Evolutionary conservation across 1,284 basidiomycete species (phyloP).

Genomic region (Fomitiporia mediterranea): DNA sequence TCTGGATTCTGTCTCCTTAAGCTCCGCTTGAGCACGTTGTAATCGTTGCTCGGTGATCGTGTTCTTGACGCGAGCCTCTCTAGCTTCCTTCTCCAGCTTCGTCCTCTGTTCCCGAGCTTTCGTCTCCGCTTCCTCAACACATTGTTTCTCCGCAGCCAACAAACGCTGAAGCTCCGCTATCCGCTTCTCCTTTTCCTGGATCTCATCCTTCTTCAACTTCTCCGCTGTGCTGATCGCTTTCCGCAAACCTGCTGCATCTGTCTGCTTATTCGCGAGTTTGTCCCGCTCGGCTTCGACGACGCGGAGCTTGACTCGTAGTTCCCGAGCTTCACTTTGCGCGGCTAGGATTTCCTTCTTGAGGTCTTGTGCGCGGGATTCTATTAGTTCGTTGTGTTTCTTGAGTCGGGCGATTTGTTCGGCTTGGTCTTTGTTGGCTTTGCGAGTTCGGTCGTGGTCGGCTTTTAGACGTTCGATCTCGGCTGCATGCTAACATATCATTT

Average conservation of each 20-base stretch:
- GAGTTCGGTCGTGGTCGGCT: constrained; percentile 46
- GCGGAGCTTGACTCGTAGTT: constrained; percentile 55
- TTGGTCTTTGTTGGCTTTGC: constrained; percentile 48
- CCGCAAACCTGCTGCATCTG: constrained; percentile 48
- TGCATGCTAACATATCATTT: constrained; percentile 42
- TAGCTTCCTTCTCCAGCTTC: constrained; percentile 33
- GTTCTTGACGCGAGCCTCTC: constrained; percentile 30
- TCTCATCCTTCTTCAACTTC: constrained; percentile 46
- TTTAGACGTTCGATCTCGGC: constrained; percentile 55
- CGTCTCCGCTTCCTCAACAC: constrained; percentile 44
- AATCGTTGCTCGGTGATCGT: constrained; percentile 31
- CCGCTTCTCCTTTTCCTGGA: constrained; percentile 47
- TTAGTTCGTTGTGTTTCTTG: constrained; percentile 53
- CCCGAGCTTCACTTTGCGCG: constrained; percentile 60
- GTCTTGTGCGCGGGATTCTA: constrained; percentile 54
- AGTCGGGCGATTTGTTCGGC: constrained; percentile 52
- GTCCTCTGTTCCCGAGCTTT: constrained; percentile 38
- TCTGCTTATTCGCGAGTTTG: constrained; percentile 47
- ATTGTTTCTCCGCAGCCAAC: constrained; percentile 45
- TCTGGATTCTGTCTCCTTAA: constrained; percentile 18
- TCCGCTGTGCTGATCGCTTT: constrained; percentile 48
- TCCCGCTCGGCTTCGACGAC: constrained; percentile 53
- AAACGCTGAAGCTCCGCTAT: constrained; percentile 54
- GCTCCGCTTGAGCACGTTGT: constrained; percentile 21
- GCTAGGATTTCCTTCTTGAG: constrained; percentile 44